phyloP scores from a whole-genome alignment of 2,329 filamentous ascomycete genomes.

The Microsporum audouinii region DNA sequence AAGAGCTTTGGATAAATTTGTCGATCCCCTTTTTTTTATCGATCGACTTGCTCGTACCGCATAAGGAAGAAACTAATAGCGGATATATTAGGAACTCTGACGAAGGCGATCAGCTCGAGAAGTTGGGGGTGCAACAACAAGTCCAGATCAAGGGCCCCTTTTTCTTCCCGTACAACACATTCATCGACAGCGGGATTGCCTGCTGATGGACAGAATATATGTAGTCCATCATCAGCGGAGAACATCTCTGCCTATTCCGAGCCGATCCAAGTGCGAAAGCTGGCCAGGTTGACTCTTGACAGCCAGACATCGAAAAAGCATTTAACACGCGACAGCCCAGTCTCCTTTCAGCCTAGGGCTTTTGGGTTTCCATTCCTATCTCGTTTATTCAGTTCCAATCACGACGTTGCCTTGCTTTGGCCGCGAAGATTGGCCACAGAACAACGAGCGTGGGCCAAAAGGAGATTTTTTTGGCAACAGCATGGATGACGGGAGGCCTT shows the following conservation, averaged over 20 bases:
- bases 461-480: neutral
- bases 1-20: conserved; percentile 2
- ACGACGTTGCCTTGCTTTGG: neutral
- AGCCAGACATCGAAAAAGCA: conserved; percentile 2
- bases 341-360: conserved; percentile 1
- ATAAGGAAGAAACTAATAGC: neutral
- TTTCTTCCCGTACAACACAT: neutral
- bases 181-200: neutral
- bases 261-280: neutral
- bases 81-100: conserved; percentile 4
- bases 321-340: conserved; percentile 7
- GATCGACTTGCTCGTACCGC: conserved; percentile 3
- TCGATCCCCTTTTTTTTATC: conserved; percentile 3
- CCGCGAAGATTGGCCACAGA: neutral
- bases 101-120: neutral
- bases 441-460: neutral
- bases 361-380: neutral
- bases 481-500: neutral
- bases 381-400: conserved; percentile 5
- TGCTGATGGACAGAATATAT: neutral
- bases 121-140: neutral
- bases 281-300: conserved; percentile 1
- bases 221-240: neutral
- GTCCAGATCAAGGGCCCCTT: neutral
- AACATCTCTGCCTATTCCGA: neutral